Evolutionary conservation across 345 rosid species (phyloP), one percentile per base, ranked within the genome.

Genomic region (Geranium brycei): DNA sequence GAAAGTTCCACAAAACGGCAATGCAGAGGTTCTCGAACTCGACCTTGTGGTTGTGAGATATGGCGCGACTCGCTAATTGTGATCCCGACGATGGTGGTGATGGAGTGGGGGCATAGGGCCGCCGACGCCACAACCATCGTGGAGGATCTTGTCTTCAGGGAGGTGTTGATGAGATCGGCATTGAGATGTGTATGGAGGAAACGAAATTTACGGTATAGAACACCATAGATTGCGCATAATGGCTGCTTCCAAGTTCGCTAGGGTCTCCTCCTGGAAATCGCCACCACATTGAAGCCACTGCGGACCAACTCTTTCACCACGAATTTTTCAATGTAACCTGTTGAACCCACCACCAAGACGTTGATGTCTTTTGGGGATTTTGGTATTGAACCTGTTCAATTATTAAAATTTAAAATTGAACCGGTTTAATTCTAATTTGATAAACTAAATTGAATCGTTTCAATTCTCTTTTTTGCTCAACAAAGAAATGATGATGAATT

Each of bases 271-370:
- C 98, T 83, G 16, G 95, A 85, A 10, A 89, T 68, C 1, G 93
- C 95, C 19, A 80, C 75, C 57, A 89, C 95, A 77, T 82, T 92
- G 73, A 89, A 92, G 23, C 96, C 93, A 76, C 91, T 86, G 28
- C 71, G 74, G 59, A 87, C 78, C 64, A 92, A 72, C 79, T 87
- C 93, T 63, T 75, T 79, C 19, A 84, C 93, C 18, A 89, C 96
- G 76, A 92, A 89, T 64, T 83, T 89, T 4, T 96, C 96, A 17
- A 92, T 86, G 69, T 92, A 91, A 38, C 96, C 98, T 38, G 98
- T 91, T 15, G 98, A 89, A 73, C 96, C 98, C 76, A 82, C 88
- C 2, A 87, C 88, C 63, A 89, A 65, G 61, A 89, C 67, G 70
- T 92, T 92, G 53, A 89, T 71, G 56, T 87, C 95, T 30, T 74